Base-by-base conservation (phyloP, 352 stramenopile species). In the Phytophthora aleatoria region DNA sequence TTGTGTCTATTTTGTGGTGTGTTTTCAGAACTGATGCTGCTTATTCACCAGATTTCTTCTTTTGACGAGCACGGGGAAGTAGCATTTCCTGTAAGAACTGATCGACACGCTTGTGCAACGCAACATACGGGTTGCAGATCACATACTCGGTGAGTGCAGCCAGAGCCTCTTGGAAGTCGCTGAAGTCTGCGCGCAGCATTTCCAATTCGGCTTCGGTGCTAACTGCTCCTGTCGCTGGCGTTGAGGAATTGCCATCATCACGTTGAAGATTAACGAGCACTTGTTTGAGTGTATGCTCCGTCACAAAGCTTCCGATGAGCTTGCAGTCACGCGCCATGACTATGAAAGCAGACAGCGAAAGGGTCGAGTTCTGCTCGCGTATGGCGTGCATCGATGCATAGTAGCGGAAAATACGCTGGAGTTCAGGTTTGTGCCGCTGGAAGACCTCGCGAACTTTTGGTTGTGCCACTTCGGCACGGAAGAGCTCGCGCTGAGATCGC, bases 341-440 rank as follows among this genome's bases (percentile, higher is more conserved):
- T 16, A 73, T 56, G 16, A 94, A 84, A 30, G 87, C 77, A 28
- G 76, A 67, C 31, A 92, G 60, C 3, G 73, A 71, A 31, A 94
- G 76, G n/a, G 85, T 91, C 38, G 83, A 92, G 56, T 90, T 83
- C 52, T 88, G 76, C 69, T 92, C 82, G 28, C 82, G 85, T 31
- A 90, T 64, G 13, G 76, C 73, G 50, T 92, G 77, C 83, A 94
- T 91, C 15, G 79, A 89, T 28, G 84, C 73, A 60, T 92, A 94
- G 62, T 94, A 94, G 7, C 82, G 80, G 49, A 94, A 94, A 28
- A 92, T 67, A n/a, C 76, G 70, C 57, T 92, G 86, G 16, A 94
- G 77, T 15, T 67, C 55, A 13, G 60, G 64, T 51, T 94, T 94
- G 74, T 91, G 77, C 30, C 82, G 76, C 41, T 91, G 79, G 59